Evolutionary conservation across 345 rosid genomes (phyloP), one percentile per base, ranked within the genome.

Genomic region (Cardamine occulta): DNA sequence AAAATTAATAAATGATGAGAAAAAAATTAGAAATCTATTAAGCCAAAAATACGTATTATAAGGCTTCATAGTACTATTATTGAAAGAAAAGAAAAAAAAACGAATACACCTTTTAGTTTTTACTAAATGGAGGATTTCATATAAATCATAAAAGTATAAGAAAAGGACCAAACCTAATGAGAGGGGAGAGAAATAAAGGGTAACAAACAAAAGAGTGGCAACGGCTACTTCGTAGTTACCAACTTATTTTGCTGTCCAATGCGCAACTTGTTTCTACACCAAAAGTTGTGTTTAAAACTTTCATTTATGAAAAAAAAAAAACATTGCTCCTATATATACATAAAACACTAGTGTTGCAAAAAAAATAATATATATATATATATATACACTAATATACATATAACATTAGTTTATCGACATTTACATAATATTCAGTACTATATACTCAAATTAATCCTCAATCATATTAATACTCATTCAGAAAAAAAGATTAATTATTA

Each of bases 161-260:
- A 66, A 65, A 42, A 32, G 19, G 12, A 55, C 29, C n/a, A 57
- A 66, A 47, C 18, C 0, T 66, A 37, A 59, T 55, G 21, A 65
- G 13, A 26, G 29, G 73, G 26, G 28, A 26, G 23, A 29, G 45
- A 35, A 4, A 73, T 21, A 73, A 19, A 57, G 44, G 34, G 63
- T 64, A 71, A 5, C 58, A 60, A 73, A 72, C 81, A 78, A 72
- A 72, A 59, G 69, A 66, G 64, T 29, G 18, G 64, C 81, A 78
- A 78, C 81, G 81, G 81, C 81, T 78, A 72, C 29, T 72, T 78
- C 73, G 64, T 52, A 29, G 29, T 72, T 66, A 78, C 74, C 81
- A 42, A 72, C 28, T 39, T 59, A 59, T 78, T 72, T 78, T 65
- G 69, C 81, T 57, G 73, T 78, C 68, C 81, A 66, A 72, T 78